phyloP scores from a whole-genome alignment of 805 yeast genomes.

The Starmera caribaea region DNA sequence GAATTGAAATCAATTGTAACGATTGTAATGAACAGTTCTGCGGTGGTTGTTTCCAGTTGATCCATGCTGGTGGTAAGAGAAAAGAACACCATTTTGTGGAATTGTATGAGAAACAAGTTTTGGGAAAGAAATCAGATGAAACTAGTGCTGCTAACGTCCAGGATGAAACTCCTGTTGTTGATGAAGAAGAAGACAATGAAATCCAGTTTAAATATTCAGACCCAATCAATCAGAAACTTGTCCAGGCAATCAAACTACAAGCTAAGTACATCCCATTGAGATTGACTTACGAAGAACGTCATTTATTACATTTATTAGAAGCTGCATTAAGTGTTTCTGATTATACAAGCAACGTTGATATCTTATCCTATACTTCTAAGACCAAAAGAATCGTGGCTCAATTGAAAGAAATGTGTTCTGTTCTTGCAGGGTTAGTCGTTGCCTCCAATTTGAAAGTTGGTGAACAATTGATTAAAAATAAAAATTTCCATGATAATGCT shows the following conservation, averaged over 20 bases:
- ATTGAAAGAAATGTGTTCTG: constrained; percentile 67
- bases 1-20: constrained; percentile 49
- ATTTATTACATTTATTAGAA: constrained; percentile 53
- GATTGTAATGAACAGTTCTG: constrained; percentile 63
- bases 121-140: constrained; percentile 12
- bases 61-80: constrained; percentile 62
- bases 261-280: constrained; percentile 59
- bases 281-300: constrained; percentile 58
- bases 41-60: constrained; percentile 55
- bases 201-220: constrained; percentile 7
- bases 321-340: constrained; percentile 75
- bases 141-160: constrained; percentile 9
- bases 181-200: constrained; percentile 1
- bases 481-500: constrained; percentile 59
- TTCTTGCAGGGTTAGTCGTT: constrained; percentile 67
- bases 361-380: constrained; percentile 55
- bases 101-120: constrained; percentile 7
- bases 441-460: constrained; percentile 71
- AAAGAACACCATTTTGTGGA: constrained; percentile 31
- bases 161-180: neutral
- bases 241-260: constrained; percentile 27
- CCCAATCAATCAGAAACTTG: constrained; percentile 7
- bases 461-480: constrained; percentile 50
- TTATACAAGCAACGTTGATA: constrained; percentile 72
- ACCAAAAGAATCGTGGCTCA: constrained; percentile 65